Conservation (phyloP, 2,329 filamentous ascomycete species). For the Aspergillus bombycis region DNA sequence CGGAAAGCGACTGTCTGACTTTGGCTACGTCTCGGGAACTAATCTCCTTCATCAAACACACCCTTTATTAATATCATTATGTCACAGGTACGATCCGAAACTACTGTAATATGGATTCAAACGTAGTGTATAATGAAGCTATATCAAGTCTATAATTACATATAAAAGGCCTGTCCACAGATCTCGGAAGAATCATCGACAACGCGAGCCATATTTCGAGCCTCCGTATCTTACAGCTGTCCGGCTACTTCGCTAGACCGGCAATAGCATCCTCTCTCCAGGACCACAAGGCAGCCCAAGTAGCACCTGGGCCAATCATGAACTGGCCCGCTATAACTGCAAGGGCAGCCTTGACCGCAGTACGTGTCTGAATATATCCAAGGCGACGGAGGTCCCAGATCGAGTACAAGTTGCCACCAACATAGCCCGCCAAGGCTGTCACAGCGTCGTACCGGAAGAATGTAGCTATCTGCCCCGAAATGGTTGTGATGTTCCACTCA, state of each 20-base stretch:
- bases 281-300: slow-evolving; percentile 7
- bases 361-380: slow-evolving; percentile 1
- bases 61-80: no score
- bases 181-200: no score
- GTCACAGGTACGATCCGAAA: not conserved
- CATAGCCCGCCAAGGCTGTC: not conserved
- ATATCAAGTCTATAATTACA: no score
- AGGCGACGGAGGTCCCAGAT: slow-evolving; percentile 4
- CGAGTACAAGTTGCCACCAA: not conserved
- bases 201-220: no score
- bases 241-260: no score
- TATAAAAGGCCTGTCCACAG: no score
- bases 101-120: no score
- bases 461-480: slow-evolving; percentile 1
- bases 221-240: no score
- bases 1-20: not conserved
- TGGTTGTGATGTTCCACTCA: not conserved
- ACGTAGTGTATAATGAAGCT: no score
- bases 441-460: slow-evolving; percentile 5
- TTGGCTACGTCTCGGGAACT: no score
- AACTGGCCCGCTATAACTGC: not conserved
- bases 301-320: not conserved
- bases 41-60: no score
- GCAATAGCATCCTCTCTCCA: slow-evolving; percentile 3
- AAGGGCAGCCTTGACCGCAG: not conserved